These are phyloP conservation scores for Meripilus lineatus DNA, from an alignment of 1,284 basidiomycete genomes.

Conservation along the genomic window DNA sequence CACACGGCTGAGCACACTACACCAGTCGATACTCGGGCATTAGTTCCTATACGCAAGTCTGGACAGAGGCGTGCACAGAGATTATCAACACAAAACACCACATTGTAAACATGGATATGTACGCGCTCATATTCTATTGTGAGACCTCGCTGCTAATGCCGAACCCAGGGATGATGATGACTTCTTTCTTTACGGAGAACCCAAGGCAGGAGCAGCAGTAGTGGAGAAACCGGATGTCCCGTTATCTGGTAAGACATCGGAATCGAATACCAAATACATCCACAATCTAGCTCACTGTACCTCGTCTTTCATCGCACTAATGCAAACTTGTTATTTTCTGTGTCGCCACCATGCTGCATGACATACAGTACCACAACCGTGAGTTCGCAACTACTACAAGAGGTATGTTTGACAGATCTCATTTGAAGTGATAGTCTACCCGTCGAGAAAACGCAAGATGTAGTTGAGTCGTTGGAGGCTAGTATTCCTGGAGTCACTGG, in stretches of 20 bases:
- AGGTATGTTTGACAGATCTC: neutral
- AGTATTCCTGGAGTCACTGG: no score
- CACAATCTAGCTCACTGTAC: conserved; percentile 14
- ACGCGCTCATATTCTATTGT: neutral
- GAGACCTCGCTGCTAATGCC: neutral
- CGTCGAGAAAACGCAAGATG: conserved; percentile 35
- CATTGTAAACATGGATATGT: neutral
- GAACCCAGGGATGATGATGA: conserved; percentile 58
- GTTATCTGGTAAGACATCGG: conserved; percentile 39
- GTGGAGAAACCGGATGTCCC: conserved; percentile 27
- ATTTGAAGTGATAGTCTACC: conserved; percentile 33
- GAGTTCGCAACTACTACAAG: conserved; percentile 28
- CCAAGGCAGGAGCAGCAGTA: conserved; percentile 22
- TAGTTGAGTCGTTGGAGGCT: no score
- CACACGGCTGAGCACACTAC: no score
- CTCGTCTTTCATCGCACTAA: neutral
- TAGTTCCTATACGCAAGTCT: no score
- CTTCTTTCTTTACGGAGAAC: conserved; percentile 67
- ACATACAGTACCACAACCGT: conserved; percentile 49
- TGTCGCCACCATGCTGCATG: conserved; percentile 27
- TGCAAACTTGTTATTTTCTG: conserved; percentile 18
- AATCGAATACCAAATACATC: no score
- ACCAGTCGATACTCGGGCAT: no score
- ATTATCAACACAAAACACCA: no score
- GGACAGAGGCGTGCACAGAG: no score